Conservation (phyloP, 1,284 basidiomycete species). For the Ganoderma multipileum region DNA sequence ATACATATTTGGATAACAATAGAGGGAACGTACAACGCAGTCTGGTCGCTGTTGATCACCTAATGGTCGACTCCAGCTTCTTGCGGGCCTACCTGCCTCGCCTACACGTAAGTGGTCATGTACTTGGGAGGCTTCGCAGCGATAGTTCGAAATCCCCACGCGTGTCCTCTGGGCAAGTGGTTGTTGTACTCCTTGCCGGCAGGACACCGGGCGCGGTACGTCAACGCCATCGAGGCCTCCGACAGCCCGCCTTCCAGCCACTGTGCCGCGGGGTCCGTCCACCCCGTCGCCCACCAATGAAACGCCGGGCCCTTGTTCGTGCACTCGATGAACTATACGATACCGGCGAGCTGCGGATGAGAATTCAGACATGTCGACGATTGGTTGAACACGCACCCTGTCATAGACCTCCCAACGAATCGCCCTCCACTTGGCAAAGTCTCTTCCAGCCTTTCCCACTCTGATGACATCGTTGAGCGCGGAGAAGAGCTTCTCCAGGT, state of each 20-base stretch:
- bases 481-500: not conserved
- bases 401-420: slow-evolving; percentile 1
- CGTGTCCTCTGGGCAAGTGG: not conserved
- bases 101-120: not conserved
- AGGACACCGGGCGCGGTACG: not conserved
- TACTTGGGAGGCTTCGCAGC: not conserved
- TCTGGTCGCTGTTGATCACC: too few species aligned
- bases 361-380: not conserved
- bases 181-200: not conserved
- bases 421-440: not conserved
- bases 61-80: too few species aligned
- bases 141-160: not conserved
- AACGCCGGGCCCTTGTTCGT: not conserved
- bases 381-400: not conserved
- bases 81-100: not conserved
- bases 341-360: not conserved
- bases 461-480: not conserved
- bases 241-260: slow-evolving; percentile 1
- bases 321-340: not conserved
- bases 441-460: not conserved
- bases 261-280: not conserved
- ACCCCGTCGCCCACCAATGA: not conserved
- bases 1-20: too few species aligned
- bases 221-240: too few species aligned
- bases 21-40: too few species aligned